Percentiles rank a stretch among this genome's conserved stretches.
Conservation (phyloP, 2,329 filamentous ascomycete genomes). For the Hypoxylon sp. region DNA sequence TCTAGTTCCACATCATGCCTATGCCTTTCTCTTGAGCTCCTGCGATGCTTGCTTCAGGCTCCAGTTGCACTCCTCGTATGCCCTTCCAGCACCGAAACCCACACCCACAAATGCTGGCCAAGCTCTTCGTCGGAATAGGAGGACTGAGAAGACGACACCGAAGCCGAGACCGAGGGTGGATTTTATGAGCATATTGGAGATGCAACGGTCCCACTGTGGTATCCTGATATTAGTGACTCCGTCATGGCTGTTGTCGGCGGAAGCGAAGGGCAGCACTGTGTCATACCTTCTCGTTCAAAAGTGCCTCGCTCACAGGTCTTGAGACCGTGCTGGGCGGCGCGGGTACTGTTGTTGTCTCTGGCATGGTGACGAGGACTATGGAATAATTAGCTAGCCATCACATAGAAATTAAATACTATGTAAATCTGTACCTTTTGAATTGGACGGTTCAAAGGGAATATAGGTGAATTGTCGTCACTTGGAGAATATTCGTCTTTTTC, state of each 20-base stretch:
- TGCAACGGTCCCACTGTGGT: slow-evolving; percentile 92
- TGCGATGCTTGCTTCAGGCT: slow-evolving; percentile 70
- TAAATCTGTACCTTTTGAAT: slow-evolving; percentile 28
- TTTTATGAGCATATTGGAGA: slow-evolving; percentile 97
- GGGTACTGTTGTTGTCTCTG: slow-evolving; percentile 61
- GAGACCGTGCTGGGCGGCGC: slow-evolving; percentile 71
- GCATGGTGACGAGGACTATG: slow-evolving; percentile 53
- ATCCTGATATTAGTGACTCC: slow-evolving; percentile 39
- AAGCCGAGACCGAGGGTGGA: slow-evolving; percentile 95
- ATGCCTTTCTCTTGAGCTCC: slow-evolving; percentile 64
- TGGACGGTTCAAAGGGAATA: slow-evolving; percentile 11
- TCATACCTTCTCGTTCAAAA: slow-evolving; percentile 97
- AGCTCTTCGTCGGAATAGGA: slow-evolving; percentile 96
- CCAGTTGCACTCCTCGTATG: slow-evolving; percentile 98
- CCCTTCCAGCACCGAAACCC: slow-evolving; percentile 93
- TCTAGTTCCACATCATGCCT: slow-evolving; percentile 3
- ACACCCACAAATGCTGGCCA: slow-evolving; percentile 97
- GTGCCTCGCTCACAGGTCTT: slow-evolving; percentile 93
- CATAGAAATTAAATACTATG: slow-evolving; percentile 15
- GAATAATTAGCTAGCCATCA: slow-evolving; percentile 36
- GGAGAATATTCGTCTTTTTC: slow-evolving; percentile 16
- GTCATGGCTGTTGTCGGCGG: neutral
- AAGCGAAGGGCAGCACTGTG: slow-evolving; percentile 28
- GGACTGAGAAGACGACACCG: slow-evolving; percentile 97
- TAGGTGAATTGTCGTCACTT: slow-evolving; percentile 22